Conservation (phyloP, 2,329 filamentous ascomycete genomes). For the Nemania serpens region DNA sequence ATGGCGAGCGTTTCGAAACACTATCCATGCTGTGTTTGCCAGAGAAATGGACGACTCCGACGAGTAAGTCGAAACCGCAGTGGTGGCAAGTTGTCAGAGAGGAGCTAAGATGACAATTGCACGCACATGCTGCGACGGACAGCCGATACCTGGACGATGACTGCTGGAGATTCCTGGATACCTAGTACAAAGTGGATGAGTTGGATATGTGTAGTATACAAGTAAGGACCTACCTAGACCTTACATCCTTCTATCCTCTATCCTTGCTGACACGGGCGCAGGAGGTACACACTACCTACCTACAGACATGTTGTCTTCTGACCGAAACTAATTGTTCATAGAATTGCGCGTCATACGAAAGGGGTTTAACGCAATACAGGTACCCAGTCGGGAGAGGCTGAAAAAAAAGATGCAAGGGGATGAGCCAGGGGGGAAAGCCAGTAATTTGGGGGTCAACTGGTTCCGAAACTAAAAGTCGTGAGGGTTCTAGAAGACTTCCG, state of each 20-base stretch:
- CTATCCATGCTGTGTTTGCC: background rate
- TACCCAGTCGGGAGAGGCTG: slow-evolving; percentile 17
- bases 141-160: no score
- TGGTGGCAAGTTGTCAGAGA: no score
- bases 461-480: background rate
- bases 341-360: slow-evolving; percentile 18
- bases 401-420: slow-evolving; percentile 4
- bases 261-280: slow-evolving; percentile 6
- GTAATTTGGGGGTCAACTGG: background rate
- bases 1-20: background rate
- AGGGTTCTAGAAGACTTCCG: slow-evolving; percentile 18
- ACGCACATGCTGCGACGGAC: no score
- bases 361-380: background rate
- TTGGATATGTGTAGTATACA: no score
- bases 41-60: no score
- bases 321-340: slow-evolving; percentile 11
- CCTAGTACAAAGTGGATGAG: no score
- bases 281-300: background rate
- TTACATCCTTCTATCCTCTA: background rate
- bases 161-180: no score
- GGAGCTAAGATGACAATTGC: no score
- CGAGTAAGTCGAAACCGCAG: no score
- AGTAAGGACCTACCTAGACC: no score
- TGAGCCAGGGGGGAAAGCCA: background rate
- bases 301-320: background rate